phyloP scores from a whole-genome alignment of 1,139 yeast species.

The Hyphopichia wangnamkhiaoensis region DNA sequence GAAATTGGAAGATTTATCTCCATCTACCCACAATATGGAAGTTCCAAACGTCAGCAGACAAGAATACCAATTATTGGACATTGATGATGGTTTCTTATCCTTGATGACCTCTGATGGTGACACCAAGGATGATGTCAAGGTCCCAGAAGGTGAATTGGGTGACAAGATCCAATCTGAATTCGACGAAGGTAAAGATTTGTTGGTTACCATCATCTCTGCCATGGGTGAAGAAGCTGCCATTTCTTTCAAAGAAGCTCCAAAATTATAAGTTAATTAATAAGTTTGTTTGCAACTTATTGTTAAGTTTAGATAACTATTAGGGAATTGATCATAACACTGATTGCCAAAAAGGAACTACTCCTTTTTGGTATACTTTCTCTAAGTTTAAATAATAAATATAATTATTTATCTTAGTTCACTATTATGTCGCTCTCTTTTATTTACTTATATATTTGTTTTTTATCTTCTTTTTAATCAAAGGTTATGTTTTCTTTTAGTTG shows the following conservation, averaged over 20 bases:
- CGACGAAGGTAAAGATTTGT: conserved; percentile 97
- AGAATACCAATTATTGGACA: conserved; percentile 96
- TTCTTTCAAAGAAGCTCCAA: conserved; percentile 98
- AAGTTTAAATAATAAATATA: no score
- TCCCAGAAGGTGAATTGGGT: conserved; percentile 98
- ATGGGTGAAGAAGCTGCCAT: conserved; percentile 99
- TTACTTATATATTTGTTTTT: background rate
- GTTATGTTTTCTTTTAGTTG: background rate
- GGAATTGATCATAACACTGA: no score
- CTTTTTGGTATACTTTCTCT: no score
- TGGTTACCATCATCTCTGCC: conserved; percentile 93
- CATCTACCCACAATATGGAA: conserved; percentile 99
- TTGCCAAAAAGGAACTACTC: no score
- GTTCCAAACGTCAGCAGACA: conserved; percentile 96
- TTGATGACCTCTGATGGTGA: conserved; percentile 97
- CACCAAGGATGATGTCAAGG: conserved; percentile 98
- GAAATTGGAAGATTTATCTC: conserved; percentile 99
- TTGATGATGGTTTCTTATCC: conserved; percentile 96
- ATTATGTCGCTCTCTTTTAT: background rate
- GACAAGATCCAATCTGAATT: conserved; percentile 86
- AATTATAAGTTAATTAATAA: conserved; percentile 25
- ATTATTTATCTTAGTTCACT: no score
- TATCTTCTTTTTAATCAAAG: background rate
- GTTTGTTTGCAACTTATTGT: no score
- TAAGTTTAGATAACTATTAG: no score